Percentiles rank a stretch among this genome's conserved stretches.
Evolutionary conservation across 805 yeast genomes (phyloP).

Genomic region (Metschnikowia dekortorum): DNA sequence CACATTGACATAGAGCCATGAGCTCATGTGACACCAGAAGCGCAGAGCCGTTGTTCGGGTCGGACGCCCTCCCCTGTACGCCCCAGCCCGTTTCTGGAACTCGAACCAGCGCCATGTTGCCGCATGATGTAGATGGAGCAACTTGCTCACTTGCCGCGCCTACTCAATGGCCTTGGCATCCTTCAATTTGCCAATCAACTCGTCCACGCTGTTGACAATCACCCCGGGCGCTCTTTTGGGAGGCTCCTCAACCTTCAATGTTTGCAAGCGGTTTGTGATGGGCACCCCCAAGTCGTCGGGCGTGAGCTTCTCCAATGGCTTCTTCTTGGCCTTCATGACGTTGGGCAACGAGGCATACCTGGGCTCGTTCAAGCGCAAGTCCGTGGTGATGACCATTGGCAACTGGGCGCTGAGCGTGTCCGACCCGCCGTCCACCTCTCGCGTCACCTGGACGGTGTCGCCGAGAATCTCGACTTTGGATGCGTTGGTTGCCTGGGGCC

Average conservation of each 20-base stretch:
- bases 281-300: slow-evolving; percentile 68
- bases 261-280: slow-evolving; percentile 57
- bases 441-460: slow-evolving; percentile 63
- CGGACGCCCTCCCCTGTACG: too few species aligned
- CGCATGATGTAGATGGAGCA: too few species aligned
- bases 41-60: too few species aligned
- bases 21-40: too few species aligned
- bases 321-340: slow-evolving; percentile 97
- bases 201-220: slow-evolving; percentile 77
- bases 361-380: slow-evolving; percentile 90
- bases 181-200: slow-evolving; percentile 71
- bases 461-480: slow-evolving; percentile 68
- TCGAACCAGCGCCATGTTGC: too few species aligned
- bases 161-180: slow-evolving; percentile 57
- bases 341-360: slow-evolving; percentile 94
- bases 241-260: slow-evolving; percentile 79
- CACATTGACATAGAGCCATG: too few species aligned
- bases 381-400: slow-evolving; percentile 88
- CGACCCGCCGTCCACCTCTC: slow-evolving; percentile 95
- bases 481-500: slow-evolving; percentile 98
- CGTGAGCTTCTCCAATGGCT: slow-evolving; percentile 70
- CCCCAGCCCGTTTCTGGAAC: too few species aligned
- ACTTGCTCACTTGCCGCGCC: neutral
- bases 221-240: slow-evolving; percentile 76
- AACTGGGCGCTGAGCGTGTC: slow-evolving; percentile 72